phyloP scores from a whole-genome alignment of 2,329 filamentous ascomycete species.

The Paraphoma chrysanthemicola region DNA sequence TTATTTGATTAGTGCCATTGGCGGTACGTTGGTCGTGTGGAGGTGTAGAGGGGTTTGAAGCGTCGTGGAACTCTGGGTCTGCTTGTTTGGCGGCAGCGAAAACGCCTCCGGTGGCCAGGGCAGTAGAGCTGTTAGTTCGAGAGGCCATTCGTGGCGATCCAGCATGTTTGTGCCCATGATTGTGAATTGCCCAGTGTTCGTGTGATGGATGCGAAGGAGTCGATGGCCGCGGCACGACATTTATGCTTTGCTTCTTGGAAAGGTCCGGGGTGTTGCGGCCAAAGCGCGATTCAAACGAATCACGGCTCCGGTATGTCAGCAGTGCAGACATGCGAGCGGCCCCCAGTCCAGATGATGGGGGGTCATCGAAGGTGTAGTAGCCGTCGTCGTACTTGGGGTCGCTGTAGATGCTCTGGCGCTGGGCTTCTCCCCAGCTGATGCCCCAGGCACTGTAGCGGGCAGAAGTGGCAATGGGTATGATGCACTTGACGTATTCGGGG shows the following conservation, averaged over 20 bases:
- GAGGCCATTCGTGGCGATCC: constrained; percentile 52
- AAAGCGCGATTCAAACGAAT: constrained; percentile 96
- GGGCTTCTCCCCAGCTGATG: constrained; percentile 89
- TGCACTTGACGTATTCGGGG: constrained; percentile 78
- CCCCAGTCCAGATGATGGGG: constrained; percentile 83
- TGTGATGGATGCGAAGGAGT: constrained; percentile 45
- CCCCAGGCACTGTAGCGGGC: constrained; percentile 87
- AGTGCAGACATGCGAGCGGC: constrained; percentile 97
- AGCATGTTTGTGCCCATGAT: constrained; percentile 58
- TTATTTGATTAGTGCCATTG: constrained; percentile 10
- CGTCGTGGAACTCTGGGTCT: constrained; percentile 57
- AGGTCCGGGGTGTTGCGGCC: constrained; percentile 91
- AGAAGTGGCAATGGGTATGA: constrained; percentile 85
- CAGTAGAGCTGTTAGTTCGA: constrained; percentile 42
- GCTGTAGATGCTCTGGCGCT: constrained; percentile 92
- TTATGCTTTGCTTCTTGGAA: constrained; percentile 82
- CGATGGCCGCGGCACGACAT: constrained; percentile 64
- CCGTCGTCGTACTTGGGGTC: constrained; percentile 99
- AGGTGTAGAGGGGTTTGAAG: constrained; percentile 44
- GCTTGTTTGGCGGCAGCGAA: constrained; percentile 31
- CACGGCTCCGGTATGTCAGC: constrained; percentile 92
- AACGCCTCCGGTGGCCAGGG: constrained; percentile 18
- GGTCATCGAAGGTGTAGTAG: constrained; percentile 88
- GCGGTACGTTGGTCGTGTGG: constrained; percentile 23
- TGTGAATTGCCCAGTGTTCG: constrained; percentile 61